Evolutionary conservation across 495 filamentous ascomycete genomes (phyloP).

Genomic region (Paragyromitra xinjiangensis): DNA sequence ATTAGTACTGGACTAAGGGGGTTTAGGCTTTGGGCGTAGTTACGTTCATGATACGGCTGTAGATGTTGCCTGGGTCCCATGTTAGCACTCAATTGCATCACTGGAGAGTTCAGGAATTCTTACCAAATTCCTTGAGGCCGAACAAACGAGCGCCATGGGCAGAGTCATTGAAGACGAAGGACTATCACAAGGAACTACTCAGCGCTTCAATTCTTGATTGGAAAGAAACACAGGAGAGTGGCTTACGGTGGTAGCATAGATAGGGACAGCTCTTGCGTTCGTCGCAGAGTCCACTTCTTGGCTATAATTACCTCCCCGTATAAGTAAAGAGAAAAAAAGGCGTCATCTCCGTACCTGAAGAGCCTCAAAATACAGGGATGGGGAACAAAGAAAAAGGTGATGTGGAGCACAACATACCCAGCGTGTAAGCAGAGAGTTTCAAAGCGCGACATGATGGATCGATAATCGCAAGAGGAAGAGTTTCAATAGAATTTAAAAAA

Average conservation of each 20-base stretch:
- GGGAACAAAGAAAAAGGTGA: not conserved
- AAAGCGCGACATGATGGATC: conserved; percentile 64
- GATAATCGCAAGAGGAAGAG: not conserved
- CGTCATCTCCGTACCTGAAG: conserved; percentile 20
- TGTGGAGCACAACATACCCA: conserved; percentile 68
- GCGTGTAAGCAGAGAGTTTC: conserved; percentile 98
- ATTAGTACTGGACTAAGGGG: not conserved
- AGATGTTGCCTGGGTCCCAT: conserved; percentile 75
- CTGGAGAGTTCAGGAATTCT: not conserved
- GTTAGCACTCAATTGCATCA: not conserved
- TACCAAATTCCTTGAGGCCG: conserved; percentile 90
- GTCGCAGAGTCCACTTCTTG: conserved; percentile 86
- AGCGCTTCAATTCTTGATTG: not conserved
- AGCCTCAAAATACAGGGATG: conserved; percentile 22
- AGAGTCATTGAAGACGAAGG: conserved; percentile 94
- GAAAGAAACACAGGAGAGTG: not conserved
- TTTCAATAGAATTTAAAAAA: not conserved
- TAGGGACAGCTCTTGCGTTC: conserved; percentile 91
- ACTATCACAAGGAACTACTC: conserved; percentile 63
- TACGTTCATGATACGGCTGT: conserved; percentile 95
- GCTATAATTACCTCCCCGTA: conserved; percentile 60
- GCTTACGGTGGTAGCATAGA: conserved; percentile 89
- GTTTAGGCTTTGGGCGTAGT: conserved; percentile 30
- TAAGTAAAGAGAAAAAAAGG: conserved; percentile 4
- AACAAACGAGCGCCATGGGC: conserved; percentile 96